Base-by-base conservation (phyloP, 2,329 filamentous ascomycete genomes). In the Pleurostoma richardsiae region DNA sequence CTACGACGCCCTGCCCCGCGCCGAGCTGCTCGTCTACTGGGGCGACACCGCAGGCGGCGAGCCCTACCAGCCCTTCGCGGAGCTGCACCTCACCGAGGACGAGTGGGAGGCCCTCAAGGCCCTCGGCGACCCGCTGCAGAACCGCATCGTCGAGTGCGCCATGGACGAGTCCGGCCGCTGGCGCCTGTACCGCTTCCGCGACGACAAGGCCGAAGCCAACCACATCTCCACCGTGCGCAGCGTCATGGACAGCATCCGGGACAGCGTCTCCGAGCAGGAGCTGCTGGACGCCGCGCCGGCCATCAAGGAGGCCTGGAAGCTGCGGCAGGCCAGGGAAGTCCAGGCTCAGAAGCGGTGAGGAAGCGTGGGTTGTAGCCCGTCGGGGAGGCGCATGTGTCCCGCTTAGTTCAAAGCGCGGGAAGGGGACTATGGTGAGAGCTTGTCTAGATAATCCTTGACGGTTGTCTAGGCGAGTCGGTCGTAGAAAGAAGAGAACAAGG, bases 201-300 rank as follows among this genome's bases (percentile, higher is more conserved):
- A 97, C 59, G 94, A 99, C 67, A 99, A 99, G 70, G 73, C 76
- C 29, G 86, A 96, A 55, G 90, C 88, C 0, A 99, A 99, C 59
- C 91, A 97, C 66, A 85, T 88, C 49, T 83, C 74, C 19, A 92
- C 88, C 0, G 89, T 96, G 2, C 74, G 83, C 29, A 95, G 87
- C 62, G 94, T 99, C 4, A 77, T 96, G 49, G 85, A 92, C 54
- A 95, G 89, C 65, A 97, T 99, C 56, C 78, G 83, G 50, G 90
- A 96, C 59, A 83, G 83, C 2, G 90, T 99, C 8, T 87, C 82
- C 0, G 83, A 96, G 66, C 76, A 88, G 48, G 90, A 99, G 60
- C 74, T 99, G 31, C 76, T 91, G 41, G 76, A 70, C 2, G 76
- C 80, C 1, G 86, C 86, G 29, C 78, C 76, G 36, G 72, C 68